Base-by-base conservation (phyloP, 768 basidiomycete genomes). In the Jaapia argillacea region DNA sequence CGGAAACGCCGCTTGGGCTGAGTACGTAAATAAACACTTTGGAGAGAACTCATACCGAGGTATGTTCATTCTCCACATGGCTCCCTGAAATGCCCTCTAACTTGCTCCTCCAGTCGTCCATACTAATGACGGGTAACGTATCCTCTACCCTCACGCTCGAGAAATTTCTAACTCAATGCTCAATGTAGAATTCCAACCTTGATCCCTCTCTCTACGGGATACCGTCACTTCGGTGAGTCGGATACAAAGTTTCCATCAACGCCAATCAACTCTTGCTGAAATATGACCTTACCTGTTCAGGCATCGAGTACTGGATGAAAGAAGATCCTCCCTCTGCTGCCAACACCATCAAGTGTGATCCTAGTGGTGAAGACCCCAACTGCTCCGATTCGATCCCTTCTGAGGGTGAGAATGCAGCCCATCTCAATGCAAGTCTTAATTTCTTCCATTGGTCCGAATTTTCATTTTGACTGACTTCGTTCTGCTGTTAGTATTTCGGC, bases 261-360 rank as follows among this genome's bases (percentile, higher is more conserved):
- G 13, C 4, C 33, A 33, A 21, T 22, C 13, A 42, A 27, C 7
- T 20, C 7, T 16, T 12, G 22, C 6, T 10, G n/a, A 23, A 2
- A 3, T 25, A 16, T 24, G 24, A 16, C 25, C 20, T 33, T 33
- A 10, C 10, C 28, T 10, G 10, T 35, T 12, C 40, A 74, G 72
- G 72, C 0, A 53, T 73, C 39, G 73, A 75, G 51, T 74, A 74
- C 46, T 76, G 72, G 74, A 66, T 69, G 48, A 60, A 62, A 24
- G 51, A 50, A 4, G 65, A 68, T 33, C 75, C 75, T 4, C 41
- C 66, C 0, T 64, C 64, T 4, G 56, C 61, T 23, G 58, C 62
- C 13, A 74, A 64, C 4, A 71, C 69, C 0, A 49, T 63, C 4
- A 58, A 64, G 47, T 75, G 73, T 47, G 57, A 63, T 27, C 52